Conservation (phyloP, 1,284 basidiomycete genomes). For the Schizophyllum commune region DNA sequence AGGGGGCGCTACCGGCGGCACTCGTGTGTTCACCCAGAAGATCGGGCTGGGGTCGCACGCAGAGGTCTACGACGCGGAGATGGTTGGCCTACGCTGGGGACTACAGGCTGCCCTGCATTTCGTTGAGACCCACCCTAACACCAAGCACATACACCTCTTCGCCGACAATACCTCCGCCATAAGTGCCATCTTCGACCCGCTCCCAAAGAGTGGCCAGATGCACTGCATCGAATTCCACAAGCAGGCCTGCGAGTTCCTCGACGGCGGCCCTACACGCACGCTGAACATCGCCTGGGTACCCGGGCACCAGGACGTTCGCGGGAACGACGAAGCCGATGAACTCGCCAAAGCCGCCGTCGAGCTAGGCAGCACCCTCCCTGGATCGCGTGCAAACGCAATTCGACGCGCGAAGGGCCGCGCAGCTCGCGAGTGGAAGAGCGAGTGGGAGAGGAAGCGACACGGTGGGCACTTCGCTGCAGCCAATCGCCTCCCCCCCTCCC, state of each 20-base stretch:
- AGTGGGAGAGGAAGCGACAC: too few relatives aligned
- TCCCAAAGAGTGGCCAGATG: too few relatives aligned
- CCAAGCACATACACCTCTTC: too few relatives aligned
- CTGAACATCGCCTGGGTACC: too few relatives aligned
- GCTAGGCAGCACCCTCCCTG: not conserved
- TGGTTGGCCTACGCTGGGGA: constrained; percentile 6
- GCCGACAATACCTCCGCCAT: not conserved
- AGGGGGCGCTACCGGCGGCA: constrained; percentile 14
- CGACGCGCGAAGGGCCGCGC: constrained; percentile 6
- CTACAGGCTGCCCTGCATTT: not conserved
- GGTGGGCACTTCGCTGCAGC: too few relatives aligned
- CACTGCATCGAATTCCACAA: too few relatives aligned
- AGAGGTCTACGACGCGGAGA: too few relatives aligned
- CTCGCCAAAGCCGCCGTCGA: constrained; percentile 2
- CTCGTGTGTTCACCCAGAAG: constrained; percentile 5
- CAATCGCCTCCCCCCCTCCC: too few relatives aligned
- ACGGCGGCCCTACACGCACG: too few relatives aligned
- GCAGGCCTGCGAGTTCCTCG: too few relatives aligned
- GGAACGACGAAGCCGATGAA: constrained; percentile 2
- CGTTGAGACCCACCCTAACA: not conserved
- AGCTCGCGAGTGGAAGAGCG: too few relatives aligned
- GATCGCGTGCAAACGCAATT: constrained; percentile 1
- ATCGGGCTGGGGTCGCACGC: constrained; percentile 19
- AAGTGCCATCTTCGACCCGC: not conserved
- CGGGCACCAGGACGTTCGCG: not conserved